Evolutionary conservation across 2,329 filamentous ascomycete genomes (phyloP).

Genomic region (Neonectria ditissima): DNA sequence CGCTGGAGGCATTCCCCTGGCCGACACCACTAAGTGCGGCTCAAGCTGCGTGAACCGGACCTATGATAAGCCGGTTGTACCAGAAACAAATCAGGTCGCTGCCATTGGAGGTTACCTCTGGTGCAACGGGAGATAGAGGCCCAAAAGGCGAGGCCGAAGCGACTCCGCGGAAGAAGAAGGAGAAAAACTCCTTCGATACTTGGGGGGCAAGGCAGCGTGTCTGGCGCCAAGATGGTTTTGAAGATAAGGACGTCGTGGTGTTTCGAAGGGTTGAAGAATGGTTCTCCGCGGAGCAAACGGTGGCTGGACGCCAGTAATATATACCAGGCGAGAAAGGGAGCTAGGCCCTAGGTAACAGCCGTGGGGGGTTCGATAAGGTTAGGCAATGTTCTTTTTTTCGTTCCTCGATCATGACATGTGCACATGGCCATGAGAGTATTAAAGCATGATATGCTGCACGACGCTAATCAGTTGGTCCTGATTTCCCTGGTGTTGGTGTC

Average conservation of each 20-base stretch:
- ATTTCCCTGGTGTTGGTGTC: not conserved
- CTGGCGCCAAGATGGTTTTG: conserved; percentile 29
- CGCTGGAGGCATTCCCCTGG: conserved; percentile 31
- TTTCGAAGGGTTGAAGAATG: conserved; percentile 33
- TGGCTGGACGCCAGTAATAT: conserved; percentile 38
- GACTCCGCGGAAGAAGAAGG: conserved; percentile 24
- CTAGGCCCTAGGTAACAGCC: conserved; percentile 14
- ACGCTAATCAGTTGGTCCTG: not conserved
- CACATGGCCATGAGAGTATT: not conserved
- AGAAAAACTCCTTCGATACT: conserved; percentile 14
- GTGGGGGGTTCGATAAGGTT: conserved; percentile 35
- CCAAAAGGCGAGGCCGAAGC: conserved; percentile 33
- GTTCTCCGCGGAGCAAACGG: conserved; percentile 43
- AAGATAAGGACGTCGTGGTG: conserved; percentile 41
- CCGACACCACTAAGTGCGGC: conserved; percentile 39
- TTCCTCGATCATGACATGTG: conserved; percentile 9
- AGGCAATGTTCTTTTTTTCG: not conserved
- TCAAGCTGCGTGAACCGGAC: conserved; percentile 34
- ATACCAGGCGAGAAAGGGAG: conserved; percentile 35
- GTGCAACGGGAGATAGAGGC: conserved; percentile 33
- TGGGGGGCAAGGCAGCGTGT: conserved; percentile 11
- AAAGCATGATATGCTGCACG: not conserved
- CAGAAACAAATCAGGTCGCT: conserved; percentile 35
- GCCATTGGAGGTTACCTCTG: conserved; percentile 35
- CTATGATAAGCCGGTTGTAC: conserved; percentile 39